Conservation (phyloP, 257 asterid genomes). For the Galeopsis tetrahit region DNA sequence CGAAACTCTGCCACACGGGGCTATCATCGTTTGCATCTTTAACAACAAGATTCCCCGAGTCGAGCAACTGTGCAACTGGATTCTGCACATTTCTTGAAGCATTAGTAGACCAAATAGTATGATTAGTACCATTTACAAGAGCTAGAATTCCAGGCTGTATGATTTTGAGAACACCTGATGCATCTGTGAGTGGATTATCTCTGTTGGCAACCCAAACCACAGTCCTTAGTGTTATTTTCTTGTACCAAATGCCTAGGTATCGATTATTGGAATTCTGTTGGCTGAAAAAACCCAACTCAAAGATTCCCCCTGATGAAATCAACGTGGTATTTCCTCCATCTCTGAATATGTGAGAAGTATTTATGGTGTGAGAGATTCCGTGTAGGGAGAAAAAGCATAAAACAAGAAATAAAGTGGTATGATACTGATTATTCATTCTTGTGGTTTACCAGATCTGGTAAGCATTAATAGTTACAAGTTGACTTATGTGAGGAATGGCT, state of each 20-base stretch:
- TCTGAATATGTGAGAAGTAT: conserved; percentile 23
- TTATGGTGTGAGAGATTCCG: conserved; percentile 6
- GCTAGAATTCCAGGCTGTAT: conserved; percentile 35
- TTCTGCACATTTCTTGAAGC: conserved; percentile 31
- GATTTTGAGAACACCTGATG: conserved; percentile 41
- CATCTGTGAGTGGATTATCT: conserved; percentile 37
- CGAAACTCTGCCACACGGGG: no score
- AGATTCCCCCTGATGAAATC: conserved; percentile 46
- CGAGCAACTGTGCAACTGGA: conserved; percentile 48
- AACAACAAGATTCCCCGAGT: conserved; percentile 58
- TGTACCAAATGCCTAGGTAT: conserved; percentile 63
- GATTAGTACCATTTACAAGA: conserved; percentile 32
- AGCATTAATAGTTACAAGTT: no score
- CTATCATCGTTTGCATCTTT: conserved; percentile 34
- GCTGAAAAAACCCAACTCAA: conserved; percentile 36
- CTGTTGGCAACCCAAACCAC: conserved; percentile 61
- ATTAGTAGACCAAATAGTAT: conserved; percentile 48
- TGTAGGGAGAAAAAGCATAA: not conserved
- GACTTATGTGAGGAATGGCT: no score
- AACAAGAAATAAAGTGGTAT: no score
- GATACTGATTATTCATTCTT: no score
- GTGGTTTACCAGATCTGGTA: no score
- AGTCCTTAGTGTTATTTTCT: conserved; percentile 30
- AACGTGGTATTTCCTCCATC: conserved; percentile 43
- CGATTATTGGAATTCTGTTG: not conserved